Evolutionary conservation across 2,329 filamentous ascomycete species (phyloP).

Genomic region (Phyllosticta citriasiana): DNA sequence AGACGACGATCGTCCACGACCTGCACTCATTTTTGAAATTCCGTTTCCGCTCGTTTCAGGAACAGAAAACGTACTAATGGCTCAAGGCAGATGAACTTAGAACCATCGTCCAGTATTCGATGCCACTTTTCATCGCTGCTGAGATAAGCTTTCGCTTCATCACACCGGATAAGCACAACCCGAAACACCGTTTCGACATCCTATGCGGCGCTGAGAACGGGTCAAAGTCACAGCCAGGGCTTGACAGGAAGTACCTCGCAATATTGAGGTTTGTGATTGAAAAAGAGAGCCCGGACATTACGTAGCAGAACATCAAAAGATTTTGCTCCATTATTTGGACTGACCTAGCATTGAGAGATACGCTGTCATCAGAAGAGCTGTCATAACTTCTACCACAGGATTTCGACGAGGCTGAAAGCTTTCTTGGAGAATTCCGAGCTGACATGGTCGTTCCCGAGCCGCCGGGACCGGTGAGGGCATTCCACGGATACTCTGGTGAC

Average conservation of each 20-base stretch:
- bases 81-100: slow-evolving; percentile 15
- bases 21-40: no score
- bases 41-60: no score
- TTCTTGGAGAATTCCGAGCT: slow-evolving; percentile 14
- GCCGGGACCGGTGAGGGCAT: slow-evolving; percentile 9
- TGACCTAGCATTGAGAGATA: slow-evolving; percentile 11
- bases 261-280: neutral
- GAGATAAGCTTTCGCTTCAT: slow-evolving; percentile 15
- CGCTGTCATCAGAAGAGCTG: slow-evolving; percentile 13
- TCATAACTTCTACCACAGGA: slow-evolving; percentile 9
- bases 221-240: neutral
- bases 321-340: slow-evolving; percentile 12
- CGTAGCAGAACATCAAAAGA: no score
- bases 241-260: slow-evolving; percentile 12
- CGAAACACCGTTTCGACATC: slow-evolving; percentile 11
- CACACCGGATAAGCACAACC: slow-evolving; percentile 5
- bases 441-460: slow-evolving; percentile 12
- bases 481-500: slow-evolving; percentile 21
- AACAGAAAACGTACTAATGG: slow-evolving; percentile 8
- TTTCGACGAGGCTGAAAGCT: slow-evolving; percentile 5
- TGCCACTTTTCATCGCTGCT: slow-evolving; percentile 22
- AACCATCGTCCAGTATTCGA: slow-evolving; percentile 19
- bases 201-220: neutral
- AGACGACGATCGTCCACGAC: no score
- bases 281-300: neutral